Evolutionary conservation across 331 rosid species (phyloP), one percentile per base, ranked within the genome.

Genomic region (Malus hybrid): DNA sequence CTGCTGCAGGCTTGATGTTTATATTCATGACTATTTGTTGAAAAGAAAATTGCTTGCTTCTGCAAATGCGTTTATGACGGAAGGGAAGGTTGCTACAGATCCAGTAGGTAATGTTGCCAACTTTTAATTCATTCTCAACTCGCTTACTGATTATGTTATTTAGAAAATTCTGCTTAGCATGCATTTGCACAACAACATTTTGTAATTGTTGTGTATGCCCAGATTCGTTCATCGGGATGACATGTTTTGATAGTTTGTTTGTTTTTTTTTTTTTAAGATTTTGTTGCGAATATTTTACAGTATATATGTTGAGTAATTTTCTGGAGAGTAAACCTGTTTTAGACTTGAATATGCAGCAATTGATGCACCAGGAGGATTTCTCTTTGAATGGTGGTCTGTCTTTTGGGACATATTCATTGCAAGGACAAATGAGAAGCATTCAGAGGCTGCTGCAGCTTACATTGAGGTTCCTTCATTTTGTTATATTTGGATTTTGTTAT

Each of bases 301-400:
- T 62, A 27, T 62, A 13, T 28, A 31, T 55, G 2, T 54, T 71
- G 54, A 27, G 11, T 34, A 42, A 60, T 42, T 27, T 5, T 73
- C 29, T 27, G 5, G 46, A 62, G 69, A 61, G 60, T 73, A 73
- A 72, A 61, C 69, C n/a, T 10, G 69, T 73, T 61, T 73, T 36
- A 73, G 60, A 70, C 67, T 64, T 83, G 73, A 65, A 78, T 78
- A 70, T 86, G 88, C 96, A 92, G 97, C 97, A 76, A 92, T 92
- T 86, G 97, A 92, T 92, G 97, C 97, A 77, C 97, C 97, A 66
- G 97, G 97, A 27, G 97, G 96, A 78, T 92, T 92, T 69, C 93
- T 92, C 65, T 92, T 88, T 48, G 97, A 92, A 87, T 92, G 97
- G 97, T 92, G 97, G 97, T 91, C 97, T 85, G 97, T 91, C 70